These are phyloP conservation scores for Phytophthora pinifolia DNA, from an alignment of 352 stramenopile genomes.

Conservation along the genomic window DNA sequence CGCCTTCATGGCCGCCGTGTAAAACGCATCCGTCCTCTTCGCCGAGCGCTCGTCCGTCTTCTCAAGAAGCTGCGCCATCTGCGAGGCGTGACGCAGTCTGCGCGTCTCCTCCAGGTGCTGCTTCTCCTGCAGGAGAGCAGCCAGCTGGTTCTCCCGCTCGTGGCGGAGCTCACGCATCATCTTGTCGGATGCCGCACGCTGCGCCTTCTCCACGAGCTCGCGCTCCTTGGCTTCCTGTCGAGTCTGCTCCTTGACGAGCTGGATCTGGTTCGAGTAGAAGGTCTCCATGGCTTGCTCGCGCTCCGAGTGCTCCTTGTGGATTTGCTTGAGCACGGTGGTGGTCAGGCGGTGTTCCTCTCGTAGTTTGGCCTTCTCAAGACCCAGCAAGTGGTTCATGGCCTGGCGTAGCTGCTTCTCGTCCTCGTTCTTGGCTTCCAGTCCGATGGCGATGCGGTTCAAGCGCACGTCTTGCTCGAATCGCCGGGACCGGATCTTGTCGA, in stretches of 20 bases:
- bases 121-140: slow-evolving; percentile 54
- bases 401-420: slow-evolving; percentile 71
- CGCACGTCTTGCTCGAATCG: slow-evolving; percentile 72
- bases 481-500: slow-evolving; percentile 68
- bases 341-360: slow-evolving; percentile 63
- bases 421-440: slow-evolving; percentile 58
- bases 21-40: slow-evolving; percentile 54
- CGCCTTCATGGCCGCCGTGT: slow-evolving; percentile 67
- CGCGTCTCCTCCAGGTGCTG: slow-evolving; percentile 64
- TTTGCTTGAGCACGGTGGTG: slow-evolving; percentile 44
- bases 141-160: slow-evolving; percentile 55
- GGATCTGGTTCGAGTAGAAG: slow-evolving; percentile 73
- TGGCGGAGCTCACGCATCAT: slow-evolving; percentile 69
- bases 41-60: slow-evolving; percentile 36
- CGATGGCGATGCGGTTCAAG: slow-evolving; percentile 61
- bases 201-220: slow-evolving; percentile 67
- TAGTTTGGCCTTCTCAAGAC: slow-evolving; percentile 67
- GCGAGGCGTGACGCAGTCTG: slow-evolving; percentile 47
- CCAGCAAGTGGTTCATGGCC: slow-evolving; percentile 62
- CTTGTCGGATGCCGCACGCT: slow-evolving; percentile 61
- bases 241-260: slow-evolving; percentile 65
- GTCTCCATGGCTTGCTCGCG: slow-evolving; percentile 63
- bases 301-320: slow-evolving; percentile 61
- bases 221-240: slow-evolving; percentile 59
- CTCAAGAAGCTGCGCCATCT: slow-evolving; percentile 43